Base-by-base conservation (phyloP, 1,139 yeast species). In the Geotrichum siamense region DNA sequence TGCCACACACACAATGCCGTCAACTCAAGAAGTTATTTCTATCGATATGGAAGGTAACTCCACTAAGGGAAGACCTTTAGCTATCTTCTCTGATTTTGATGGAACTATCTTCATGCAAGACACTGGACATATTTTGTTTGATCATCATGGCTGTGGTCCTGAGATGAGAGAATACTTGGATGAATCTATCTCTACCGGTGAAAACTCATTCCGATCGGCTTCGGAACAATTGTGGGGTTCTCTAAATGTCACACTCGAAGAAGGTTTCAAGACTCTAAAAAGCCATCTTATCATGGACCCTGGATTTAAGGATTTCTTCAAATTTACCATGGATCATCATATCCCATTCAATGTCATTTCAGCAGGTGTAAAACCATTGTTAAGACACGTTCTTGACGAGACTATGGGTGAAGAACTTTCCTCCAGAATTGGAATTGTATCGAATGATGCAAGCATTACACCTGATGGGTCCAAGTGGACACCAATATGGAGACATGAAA, bases 311-410 rank as follows among this genome's bases (percentile, higher is more conserved):
- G 63, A 66, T 27, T 78, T 78, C 57, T 75, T 76, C 62, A 65
- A 71, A 45, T 79, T 72, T 67, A 71, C 79, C 51, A 65, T 66
- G 38, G 62, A 64, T 29, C 69, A 72, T 51, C 64, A 67, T 32
- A 75, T 79, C 46, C 79, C 82, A 3, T 76, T 79, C 48, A 70
- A 78, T 38, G 81, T 79, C 29, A 76, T 79, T 47, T 72, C 79
- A 35, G 79, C 82, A n/a, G 85, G 85, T 12, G 71, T 79, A 71
- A 71, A 69, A 55, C 85, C 85, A 10, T 69, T 79, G 49, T 71
- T 79, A 50, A 64, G 75, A 41, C 77, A 79, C 17, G 78, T 79
- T 43, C 71, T 79, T 51, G 71, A 72, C 53, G 70, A 68, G 51
- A 74, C 78, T 57, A 72, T 79, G 35, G 84, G 84, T 15, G 65